A percentile compares a stretch with the other conserved stretches of the same genome.
Evolutionary conservation across 768 basidiomycete species (phyloP).

Genomic region (Candolleomyces aberdarensis): DNA sequence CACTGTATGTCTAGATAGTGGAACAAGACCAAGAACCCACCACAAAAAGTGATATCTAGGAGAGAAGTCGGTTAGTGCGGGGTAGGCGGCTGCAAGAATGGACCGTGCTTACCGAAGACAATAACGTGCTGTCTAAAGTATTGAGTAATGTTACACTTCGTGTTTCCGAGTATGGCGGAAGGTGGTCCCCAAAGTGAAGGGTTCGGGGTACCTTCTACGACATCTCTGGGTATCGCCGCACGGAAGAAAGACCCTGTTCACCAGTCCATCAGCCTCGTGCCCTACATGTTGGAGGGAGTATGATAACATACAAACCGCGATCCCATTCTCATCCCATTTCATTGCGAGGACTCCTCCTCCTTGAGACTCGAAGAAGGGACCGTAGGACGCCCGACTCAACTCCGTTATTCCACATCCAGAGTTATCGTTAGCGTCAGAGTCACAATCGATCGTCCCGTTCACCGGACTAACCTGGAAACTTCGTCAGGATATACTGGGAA

Average conservation of each 20-base stretch:
- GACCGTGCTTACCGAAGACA: constrained; percentile 57
- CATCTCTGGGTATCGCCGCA: constrained; percentile 69
- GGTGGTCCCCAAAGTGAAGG: constrained; percentile 71
- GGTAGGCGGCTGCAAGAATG: constrained; percentile 20
- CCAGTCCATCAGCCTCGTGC: background rate
- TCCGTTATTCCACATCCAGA: constrained; percentile 78
- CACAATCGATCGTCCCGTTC: constrained; percentile 45
- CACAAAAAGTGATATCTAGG: constrained; percentile 81
- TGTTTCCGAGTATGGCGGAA: constrained; percentile 57
- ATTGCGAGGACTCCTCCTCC: constrained; percentile 86
- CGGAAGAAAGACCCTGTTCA: constrained; percentile 78
- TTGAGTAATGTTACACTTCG: constrained; percentile 53
- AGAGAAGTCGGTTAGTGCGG: background rate
- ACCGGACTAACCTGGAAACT: background rate
- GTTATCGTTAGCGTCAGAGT: constrained; percentile 51
- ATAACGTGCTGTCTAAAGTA: constrained; percentile 72
- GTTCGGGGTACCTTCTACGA: constrained; percentile 56
- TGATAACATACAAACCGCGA: constrained; percentile 64
- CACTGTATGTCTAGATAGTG: background rate
- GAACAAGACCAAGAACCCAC: constrained; percentile 31
- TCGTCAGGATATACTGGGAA: background rate
- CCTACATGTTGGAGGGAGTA: background rate
- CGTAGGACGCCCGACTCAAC: constrained; percentile 81
- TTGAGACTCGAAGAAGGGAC: constrained; percentile 73
- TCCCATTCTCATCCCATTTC: constrained; percentile 82